Base-by-base conservation (phyloP, 2,329 filamentous ascomycete species). In the Botryotinia convoluta region DNA sequence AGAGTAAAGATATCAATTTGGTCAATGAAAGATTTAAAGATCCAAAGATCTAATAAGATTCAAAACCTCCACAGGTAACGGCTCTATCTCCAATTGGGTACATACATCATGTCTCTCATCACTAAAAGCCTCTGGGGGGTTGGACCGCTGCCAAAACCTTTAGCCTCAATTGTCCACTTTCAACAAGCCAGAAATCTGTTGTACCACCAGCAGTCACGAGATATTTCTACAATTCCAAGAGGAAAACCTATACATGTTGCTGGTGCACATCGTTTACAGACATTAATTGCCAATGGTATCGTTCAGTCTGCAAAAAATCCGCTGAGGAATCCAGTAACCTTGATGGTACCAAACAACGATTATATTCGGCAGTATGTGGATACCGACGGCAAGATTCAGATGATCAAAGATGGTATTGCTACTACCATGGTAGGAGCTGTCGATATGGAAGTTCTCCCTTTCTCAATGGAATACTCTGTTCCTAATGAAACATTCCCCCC, bases 311-410 rank as follows among this genome's bases (percentile, higher is more conserved):
- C 35, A 42, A 68, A 57, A 29, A 29, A 57, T 57, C 16, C 45
- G 9, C 39, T 29, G 9, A 22, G 37, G 29, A 29, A 68, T 16
- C 64, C 64, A 68, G 39, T 68, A 68, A 57, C 64, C 48, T 29
- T 68, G 32, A 57, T 68, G 64, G 48, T 68, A 32, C n/a, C 64
- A 37, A 20, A 8, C 4, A 68, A 68, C 37, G n/a, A 32, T 39
- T 39, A 68, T 68, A n/a, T 68, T 4, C 45, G 39, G 10, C 64
- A 68, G 14, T 54, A 68, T 68, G 64, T 68, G 26, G 64, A 68
- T 10, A 39, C 35, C 9, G 18, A 68, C 14, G 64, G 64, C 32
- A 42, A 29, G 48, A 26, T 68, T 68, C 26, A 57, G 16, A 54
- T 68, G 18, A 42, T 68, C 26, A n/a, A 22, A 39, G 26, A 68